Evolutionary conservation across 805 yeast species (phyloP), one percentile per base, ranked within the genome.

Genomic region (Wickerhamomyces hampshirensis): DNA sequence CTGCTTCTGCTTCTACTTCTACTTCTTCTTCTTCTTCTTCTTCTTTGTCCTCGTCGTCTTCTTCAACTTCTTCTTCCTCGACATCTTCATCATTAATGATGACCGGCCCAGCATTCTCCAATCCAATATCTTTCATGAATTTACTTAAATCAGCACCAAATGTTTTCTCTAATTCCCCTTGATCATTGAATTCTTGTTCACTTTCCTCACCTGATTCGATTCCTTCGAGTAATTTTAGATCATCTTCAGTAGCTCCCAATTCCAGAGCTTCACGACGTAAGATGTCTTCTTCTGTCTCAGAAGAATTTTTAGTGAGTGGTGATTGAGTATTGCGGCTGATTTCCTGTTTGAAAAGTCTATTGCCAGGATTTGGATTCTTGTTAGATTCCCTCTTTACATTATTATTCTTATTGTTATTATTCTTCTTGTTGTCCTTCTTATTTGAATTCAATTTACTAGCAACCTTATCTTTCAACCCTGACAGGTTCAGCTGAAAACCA

Each of bases 161-260:
- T 1, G 53, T 53, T 19, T 61, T 56, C 39, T 75, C 66, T 3
- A 47, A 45, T 11, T 46, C 46, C 11, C 44, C 55, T 12, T 38
- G 59, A 23, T 18, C 33, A 12, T 46, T 55, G 32, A 65, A 60
- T 35, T 63, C 72, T 35, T 63, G 59, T 38, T 58, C 65, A 27
- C 62, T 60, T n/a, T 51, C 66, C 19, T 58, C 69, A 21, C 63
- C 76, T 23, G 69, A 79, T 17, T 71, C 75, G 4, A 82, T 48
- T 12, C 70, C 83, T 23, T 71, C 69, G 10, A 89, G 48, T 34
- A 88, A 60, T 30, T 73, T 71, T 31, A 89, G 55, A 57, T 88
- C 97, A 16, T 79, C 89, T 47, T 84, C 93, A 12, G 86, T 71
- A 15, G 96, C 98, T 23, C 97, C 96, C 19, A 89, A 62, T 16